These are phyloP conservation scores for Pleurozium schreberi DNA, from an alignment of 225 moss, liverwort and hornwort species.

Conservation along the genomic window DNA sequence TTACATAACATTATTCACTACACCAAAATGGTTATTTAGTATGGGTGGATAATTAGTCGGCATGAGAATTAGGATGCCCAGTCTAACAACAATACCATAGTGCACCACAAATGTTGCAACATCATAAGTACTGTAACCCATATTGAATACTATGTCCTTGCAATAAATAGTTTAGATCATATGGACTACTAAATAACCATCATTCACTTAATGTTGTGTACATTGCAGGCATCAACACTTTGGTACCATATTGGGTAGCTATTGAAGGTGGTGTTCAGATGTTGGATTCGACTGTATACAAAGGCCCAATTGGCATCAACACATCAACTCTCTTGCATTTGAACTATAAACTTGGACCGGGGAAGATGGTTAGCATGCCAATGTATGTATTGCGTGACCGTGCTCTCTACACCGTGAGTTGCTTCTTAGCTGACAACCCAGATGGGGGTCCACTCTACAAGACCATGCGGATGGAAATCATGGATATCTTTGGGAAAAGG, in stretches of 20 bases:
- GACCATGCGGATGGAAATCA: constrained; percentile 11
- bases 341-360: constrained; percentile 54
- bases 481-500: constrained; percentile 48
- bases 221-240: constrained; percentile 25
- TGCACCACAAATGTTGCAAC: rapidly evolving
- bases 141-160: neutral
- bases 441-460: constrained; percentile 71
- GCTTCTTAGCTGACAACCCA: constrained; percentile 68
- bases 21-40: neutral
- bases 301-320: neutral
- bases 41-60: neutral
- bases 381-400: constrained; percentile 50
- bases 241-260: constrained; percentile 35
- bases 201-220: neutral
- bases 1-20: neutral
- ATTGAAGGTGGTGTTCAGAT: constrained; percentile 59
- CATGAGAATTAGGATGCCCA: neutral
- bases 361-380: constrained; percentile 41
- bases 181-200: neutral
- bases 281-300: constrained; percentile 18
- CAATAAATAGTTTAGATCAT: neutral
- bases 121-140: rapidly evolving
- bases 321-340: constrained; percentile 34
- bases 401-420: constrained; percentile 47
- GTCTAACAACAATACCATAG: neutral